These are phyloP conservation scores for Sphaceloma murrayae DNA, from an alignment of 2,329 filamentous ascomycete genomes.

Conservation along the genomic window DNA sequence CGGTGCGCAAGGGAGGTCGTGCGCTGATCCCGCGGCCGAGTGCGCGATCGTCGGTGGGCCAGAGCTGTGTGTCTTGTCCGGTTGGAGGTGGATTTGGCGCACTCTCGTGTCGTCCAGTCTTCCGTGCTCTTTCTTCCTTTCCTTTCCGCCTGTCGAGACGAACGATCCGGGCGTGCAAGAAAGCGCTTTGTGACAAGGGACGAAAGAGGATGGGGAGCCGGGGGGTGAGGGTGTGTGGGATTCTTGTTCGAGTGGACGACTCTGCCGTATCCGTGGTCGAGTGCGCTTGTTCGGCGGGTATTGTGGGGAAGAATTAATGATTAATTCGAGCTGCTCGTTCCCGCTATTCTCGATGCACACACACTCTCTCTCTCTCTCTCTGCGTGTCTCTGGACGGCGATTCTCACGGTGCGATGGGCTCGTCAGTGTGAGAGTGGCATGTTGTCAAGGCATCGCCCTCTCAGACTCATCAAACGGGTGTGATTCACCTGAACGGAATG, in stretches of 20 bases:
- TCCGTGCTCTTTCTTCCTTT: conserved; percentile 5
- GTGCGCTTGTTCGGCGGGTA: conserved; percentile 10
- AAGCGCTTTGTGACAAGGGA: conserved; percentile 7
- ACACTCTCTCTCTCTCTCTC: not conserved
- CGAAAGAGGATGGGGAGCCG: no score
- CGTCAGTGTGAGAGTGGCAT: conserved; percentile 3
- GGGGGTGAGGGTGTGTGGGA: not conserved
- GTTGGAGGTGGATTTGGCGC: conserved; percentile 1
- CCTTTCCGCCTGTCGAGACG: no score
- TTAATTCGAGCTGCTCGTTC: conserved; percentile 2
- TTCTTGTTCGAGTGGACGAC: not conserved
- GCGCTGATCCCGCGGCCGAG: conserved; percentile 12
- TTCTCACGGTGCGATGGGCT: not conserved
- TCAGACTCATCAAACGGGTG: conserved; percentile 11
- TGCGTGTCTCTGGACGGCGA: conserved; percentile 2
- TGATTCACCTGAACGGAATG: conserved; percentile 3
- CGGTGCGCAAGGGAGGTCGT: conserved; percentile 15
- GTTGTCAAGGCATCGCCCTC: conserved; percentile 11
- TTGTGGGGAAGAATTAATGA: conserved; percentile 2
- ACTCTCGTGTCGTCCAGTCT: conserved; percentile 4
- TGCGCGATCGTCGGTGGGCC: conserved; percentile 14
- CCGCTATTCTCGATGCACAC: no score
- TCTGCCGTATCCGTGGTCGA: conserved; percentile 2
- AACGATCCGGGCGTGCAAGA: conserved; percentile 1
- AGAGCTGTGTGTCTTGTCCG: conserved; percentile 7